These are phyloP conservation scores for Akebia trifoliata DNA, from an alignment of 164 flowering plant genomes.

Conservation along the genomic window DNA sequence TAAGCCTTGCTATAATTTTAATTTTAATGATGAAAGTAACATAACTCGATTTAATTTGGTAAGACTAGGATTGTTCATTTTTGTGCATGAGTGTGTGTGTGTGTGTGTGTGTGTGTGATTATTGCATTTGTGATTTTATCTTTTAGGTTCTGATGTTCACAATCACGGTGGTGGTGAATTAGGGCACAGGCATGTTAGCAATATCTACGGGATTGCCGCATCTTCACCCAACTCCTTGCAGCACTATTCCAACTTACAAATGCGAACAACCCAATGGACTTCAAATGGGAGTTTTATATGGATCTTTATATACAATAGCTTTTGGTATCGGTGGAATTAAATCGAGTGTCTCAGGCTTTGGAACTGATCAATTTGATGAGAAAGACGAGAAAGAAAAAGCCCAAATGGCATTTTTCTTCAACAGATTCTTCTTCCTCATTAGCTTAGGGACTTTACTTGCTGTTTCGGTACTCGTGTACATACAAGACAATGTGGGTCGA, in stretches of 20 bases:
- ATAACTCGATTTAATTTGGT: too few relatives aligned
- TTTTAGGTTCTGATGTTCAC: too few relatives aligned
- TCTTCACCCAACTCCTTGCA: slow-evolving; percentile 63
- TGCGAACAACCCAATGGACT: slow-evolving; percentile 50
- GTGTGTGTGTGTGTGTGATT: too few relatives aligned
- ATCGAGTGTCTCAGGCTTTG: slow-evolving; percentile 82
- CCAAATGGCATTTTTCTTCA: slow-evolving; percentile 70
- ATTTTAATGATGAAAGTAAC: too few relatives aligned
- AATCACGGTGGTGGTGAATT: too few relatives aligned
- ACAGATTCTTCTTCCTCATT: slow-evolving; percentile 70
- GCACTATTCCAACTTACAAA: neutral
- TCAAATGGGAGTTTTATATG: slow-evolving; percentile 68
- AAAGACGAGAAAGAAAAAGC: slow-evolving; percentile 59
- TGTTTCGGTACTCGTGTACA: slow-evolving; percentile 70
- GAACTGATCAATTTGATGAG: slow-evolving; percentile 83
- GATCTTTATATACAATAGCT: slow-evolving; percentile 56
- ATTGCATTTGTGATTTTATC: too few relatives aligned
- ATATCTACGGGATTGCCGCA: slow-evolving; percentile 44
- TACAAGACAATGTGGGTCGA: slow-evolving; percentile 73
- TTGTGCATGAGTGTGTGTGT: too few relatives aligned
- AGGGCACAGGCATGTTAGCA: slow-evolving; percentile 66
- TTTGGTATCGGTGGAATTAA: slow-evolving; percentile 82
- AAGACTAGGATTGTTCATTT: too few relatives aligned
- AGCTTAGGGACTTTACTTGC: slow-evolving; percentile 65
- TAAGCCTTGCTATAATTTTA: too few relatives aligned